phyloP scores from a whole-genome alignment of 306 rosid genomes.

The Cucurbita moschata region DNA sequence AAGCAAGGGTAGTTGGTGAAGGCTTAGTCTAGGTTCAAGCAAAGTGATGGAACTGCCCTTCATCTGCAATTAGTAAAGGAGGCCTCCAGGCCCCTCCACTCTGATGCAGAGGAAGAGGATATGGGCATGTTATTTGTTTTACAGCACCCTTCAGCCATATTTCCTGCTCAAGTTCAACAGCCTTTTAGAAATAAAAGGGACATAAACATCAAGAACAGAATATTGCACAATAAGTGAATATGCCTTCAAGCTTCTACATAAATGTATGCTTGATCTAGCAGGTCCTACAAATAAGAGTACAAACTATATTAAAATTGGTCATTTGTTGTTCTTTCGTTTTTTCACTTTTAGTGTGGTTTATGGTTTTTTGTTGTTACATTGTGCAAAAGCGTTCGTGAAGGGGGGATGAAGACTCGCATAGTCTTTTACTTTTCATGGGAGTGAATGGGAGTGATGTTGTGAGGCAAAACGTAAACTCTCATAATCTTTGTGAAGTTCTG shows the following conservation, averaged over 20 bases:
- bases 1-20: neutral
- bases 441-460: no score
- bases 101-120: constrained; percentile 35
- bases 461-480: no score
- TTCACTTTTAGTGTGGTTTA: no score
- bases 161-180: constrained; percentile 65
- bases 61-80: constrained; percentile 37
- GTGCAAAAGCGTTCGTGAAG: no score
- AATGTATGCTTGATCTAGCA: no score
- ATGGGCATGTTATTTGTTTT: constrained; percentile 54
- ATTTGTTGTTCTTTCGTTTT: no score
- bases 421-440: no score
- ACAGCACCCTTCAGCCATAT: constrained; percentile 77
- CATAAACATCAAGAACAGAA: constrained; percentile 17
- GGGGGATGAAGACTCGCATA: no score
- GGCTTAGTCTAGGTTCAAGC: neutral
- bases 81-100: constrained; percentile 43
- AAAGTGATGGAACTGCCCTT: constrained; percentile 9
- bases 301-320: no score
- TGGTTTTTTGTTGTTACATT: no score
- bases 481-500: no score
- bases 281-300: no score
- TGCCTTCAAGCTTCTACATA: neutral
- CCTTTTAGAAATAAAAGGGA: constrained; percentile 31
- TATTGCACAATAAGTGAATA: constrained; percentile 5